Percentiles rank a stretch among this genome's conserved stretches.
Evolutionary conservation across 352 stramenopile genomes (phyloP).

Genomic region (Pythium periplocum): DNA sequence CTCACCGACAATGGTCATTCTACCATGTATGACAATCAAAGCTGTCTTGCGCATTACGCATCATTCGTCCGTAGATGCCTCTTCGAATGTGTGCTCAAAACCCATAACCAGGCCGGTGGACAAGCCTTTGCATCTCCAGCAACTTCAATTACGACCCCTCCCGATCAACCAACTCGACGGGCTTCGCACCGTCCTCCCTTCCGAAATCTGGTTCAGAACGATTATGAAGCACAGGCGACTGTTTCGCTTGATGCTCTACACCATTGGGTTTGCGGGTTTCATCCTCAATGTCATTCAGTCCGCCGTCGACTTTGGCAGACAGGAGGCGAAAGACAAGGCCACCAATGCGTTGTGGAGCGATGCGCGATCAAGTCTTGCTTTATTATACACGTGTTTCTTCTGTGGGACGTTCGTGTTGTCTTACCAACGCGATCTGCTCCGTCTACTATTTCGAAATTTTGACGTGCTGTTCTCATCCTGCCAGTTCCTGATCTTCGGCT

Average conservation of each 20-base stretch:
- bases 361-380: not conserved
- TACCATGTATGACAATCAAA: not conserved
- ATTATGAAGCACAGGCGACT: too few relatives aligned
- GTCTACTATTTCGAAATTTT: slow-evolving; percentile 6
- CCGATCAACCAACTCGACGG: slow-evolving; percentile 2
- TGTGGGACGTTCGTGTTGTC: not conserved
- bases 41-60: too few relatives aligned
- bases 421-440: not conserved
- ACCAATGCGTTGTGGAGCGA: not conserved
- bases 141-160: slow-evolving; percentile 2
- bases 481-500: not conserved
- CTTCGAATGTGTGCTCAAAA: too few relatives aligned
- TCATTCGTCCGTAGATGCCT: too few relatives aligned
- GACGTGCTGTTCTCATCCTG: slow-evolving; percentile 7
- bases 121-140: not conserved
- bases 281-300: too few relatives aligned
- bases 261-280: too few relatives aligned
- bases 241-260: too few relatives aligned
- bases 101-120: too few relatives aligned
- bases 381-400: not conserved
- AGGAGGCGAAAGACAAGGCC: too few relatives aligned
- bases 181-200: slow-evolving; percentile 4
- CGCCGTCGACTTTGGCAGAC: too few relatives aligned
- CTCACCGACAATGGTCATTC: not conserved
- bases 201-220: too few relatives aligned